Conservation (phyloP, 2,329 filamentous ascomycete genomes). For the Fusarium nelsonii region DNA sequence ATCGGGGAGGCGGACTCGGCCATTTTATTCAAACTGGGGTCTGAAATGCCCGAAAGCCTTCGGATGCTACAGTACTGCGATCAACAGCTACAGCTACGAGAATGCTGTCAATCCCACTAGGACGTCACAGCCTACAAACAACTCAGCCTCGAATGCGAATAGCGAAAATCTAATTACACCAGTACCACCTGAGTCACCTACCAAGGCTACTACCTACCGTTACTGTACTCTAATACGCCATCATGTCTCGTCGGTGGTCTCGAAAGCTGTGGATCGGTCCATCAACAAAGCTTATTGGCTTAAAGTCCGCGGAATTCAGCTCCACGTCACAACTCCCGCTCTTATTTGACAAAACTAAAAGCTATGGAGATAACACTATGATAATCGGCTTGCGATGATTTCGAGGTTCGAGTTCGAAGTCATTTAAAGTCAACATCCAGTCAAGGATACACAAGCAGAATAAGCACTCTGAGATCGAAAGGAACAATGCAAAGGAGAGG, state of each 20-base stretch:
- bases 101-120: background rate
- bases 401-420: background rate
- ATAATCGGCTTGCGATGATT: background rate
- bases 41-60: constrained; percentile 20
- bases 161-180: background rate
- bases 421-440: constrained; percentile 7
- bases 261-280: background rate
- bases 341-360: background rate
- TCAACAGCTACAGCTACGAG: background rate
- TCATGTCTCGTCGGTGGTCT: background rate
- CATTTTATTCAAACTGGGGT: background rate
- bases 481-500: constrained; percentile 22
- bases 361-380: background rate
- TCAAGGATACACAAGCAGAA: constrained; percentile 17
- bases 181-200: background rate
- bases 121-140: background rate
- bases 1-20: constrained; percentile 18
- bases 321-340: background rate
- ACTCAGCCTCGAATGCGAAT: background rate
- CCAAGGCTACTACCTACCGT: background rate
- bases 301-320: background rate
- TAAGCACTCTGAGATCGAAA: constrained; percentile 23
- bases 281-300: background rate
- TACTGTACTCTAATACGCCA: background rate
- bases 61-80: background rate